Percentiles rank a stretch among this genome's conserved stretches.
Evolutionary conservation across 768 basidiomycete genomes (phyloP).

Genomic region (Boletus sensibilis): DNA sequence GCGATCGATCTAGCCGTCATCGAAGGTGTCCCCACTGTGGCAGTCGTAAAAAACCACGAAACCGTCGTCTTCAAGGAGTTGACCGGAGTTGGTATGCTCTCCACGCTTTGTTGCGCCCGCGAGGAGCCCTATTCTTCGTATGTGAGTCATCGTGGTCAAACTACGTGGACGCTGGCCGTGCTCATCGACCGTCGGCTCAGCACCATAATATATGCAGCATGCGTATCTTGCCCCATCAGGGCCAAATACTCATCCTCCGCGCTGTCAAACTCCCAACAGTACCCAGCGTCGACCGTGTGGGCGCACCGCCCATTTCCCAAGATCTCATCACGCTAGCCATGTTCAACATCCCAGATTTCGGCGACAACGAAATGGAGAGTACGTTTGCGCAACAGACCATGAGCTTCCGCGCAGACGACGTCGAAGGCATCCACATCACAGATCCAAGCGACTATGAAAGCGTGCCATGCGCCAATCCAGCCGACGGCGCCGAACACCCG

Average conservation of each 20-base stretch:
- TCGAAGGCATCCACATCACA: conserved; percentile 36
- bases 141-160: conserved; percentile 14
- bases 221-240: conserved; percentile 51
- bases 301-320: conserved; percentile 20
- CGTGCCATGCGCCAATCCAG: conserved; percentile 12
- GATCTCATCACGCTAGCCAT: conserved; percentile 32
- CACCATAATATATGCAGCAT: conserved; percentile 50
- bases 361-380: conserved; percentile 28
- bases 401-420: conserved; percentile 33
- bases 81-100: conserved; percentile 34
- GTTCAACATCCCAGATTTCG: conserved; percentile 32
- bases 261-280: conserved; percentile 28
- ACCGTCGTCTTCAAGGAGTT: conserved; percentile 44
- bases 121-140: conserved; percentile 28
- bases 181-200: conserved; percentile 29
- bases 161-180: background rate
- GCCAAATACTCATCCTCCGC: conserved; percentile 52
- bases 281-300: conserved; percentile 1
- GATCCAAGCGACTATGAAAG: conserved; percentile 28
- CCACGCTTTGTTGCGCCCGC: conserved; percentile 41
- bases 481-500: conserved; percentile 28
- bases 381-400: conserved; percentile 28
- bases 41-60: conserved; percentile 42
- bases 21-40: conserved; percentile 41
- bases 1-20: conserved; percentile 43